phyloP scores from a whole-genome alignment of 2,329 filamentous ascomycete genomes.

The Tympanopsis confertula region DNA sequence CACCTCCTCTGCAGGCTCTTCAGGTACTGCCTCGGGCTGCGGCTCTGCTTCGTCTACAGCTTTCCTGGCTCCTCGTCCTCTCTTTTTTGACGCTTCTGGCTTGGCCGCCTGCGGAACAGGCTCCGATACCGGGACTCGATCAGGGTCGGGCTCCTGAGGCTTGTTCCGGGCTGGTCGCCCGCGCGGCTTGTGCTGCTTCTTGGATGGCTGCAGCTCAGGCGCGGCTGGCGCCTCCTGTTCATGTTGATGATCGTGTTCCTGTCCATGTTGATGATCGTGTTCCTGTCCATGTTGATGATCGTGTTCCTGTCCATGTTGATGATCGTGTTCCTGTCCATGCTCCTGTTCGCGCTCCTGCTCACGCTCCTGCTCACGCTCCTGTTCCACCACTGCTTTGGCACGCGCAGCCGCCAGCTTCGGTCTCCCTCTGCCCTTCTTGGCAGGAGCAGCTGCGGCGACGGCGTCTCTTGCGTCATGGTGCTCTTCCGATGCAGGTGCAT shows the following conservation, averaged over 20 bases:
- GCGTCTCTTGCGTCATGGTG: conserved; percentile 1
- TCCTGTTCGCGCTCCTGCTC: conserved; percentile 16
- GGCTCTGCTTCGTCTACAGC: conserved; percentile 7
- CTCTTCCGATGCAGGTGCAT: conserved; percentile 7
- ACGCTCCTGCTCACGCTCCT: conserved; percentile 7
- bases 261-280: conserved; percentile 5
- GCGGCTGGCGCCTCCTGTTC: conserved; percentile 7
- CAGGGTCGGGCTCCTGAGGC: conserved; percentile 11
- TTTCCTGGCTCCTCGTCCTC: conserved; percentile 9
- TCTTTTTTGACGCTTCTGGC: conserved; percentile 6
- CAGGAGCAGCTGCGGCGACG: background rate
- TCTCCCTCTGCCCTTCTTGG: conserved; percentile 4
- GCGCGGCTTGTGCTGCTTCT: conserved; percentile 4
- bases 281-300: conserved; percentile 6
- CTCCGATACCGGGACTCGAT: conserved; percentile 7
- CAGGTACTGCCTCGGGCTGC: conserved; percentile 4
- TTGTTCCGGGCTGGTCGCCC: conserved; percentile 11
- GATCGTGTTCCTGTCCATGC: conserved; percentile 15
- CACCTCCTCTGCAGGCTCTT: conserved; percentile 5
- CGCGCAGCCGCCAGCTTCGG: background rate
- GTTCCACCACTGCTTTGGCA: conserved; percentile 1
- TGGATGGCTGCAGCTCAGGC: background rate
- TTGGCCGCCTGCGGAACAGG: conserved; percentile 3
- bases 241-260: conserved; percentile 15
- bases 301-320: conserved; percentile 6